Percentiles rank a stretch among this genome's conserved stretches.
These are phyloP conservation scores for Onygena corvina DNA, from an alignment of 2,329 filamentous ascomycete species.

Conservation along the genomic window DNA sequence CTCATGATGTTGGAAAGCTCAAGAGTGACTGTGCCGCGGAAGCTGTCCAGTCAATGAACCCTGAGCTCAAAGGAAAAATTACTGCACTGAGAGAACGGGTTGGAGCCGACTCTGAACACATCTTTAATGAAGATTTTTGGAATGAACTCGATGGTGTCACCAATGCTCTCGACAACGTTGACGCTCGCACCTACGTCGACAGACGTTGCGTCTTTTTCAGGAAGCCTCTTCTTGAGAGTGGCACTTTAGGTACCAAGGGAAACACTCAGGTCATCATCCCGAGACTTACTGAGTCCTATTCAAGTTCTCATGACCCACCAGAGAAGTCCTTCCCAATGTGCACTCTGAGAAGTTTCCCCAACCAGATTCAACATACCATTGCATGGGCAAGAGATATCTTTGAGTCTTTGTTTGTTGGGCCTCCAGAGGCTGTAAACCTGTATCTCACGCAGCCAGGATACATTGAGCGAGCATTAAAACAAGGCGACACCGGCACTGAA, in stretches of 20 bases:
- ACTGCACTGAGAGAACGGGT: constrained; percentile 78
- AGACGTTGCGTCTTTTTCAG: constrained; percentile 95
- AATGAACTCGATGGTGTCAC: constrained; percentile 75
- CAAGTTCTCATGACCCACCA: constrained; percentile 88
- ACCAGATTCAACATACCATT: constrained; percentile 97
- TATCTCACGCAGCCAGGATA: constrained; percentile 90
- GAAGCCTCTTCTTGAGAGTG: constrained; percentile 90
- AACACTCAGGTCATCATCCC: constrained; percentile 95
- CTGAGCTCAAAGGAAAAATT: constrained; percentile 78
- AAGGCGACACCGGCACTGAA: constrained; percentile 74
- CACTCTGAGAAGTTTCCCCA: constrained; percentile 91
- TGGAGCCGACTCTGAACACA: constrained; percentile 77
- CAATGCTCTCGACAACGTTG: constrained; percentile 94
- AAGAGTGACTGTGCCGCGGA: constrained; percentile 91
- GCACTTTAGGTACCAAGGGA: constrained; percentile 90
- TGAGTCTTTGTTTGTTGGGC: constrained; percentile 84
- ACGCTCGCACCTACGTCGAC: constrained; percentile 92
- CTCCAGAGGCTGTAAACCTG: constrained; percentile 84
- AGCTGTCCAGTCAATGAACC: constrained; percentile 92
- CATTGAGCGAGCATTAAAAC: constrained; percentile 72
- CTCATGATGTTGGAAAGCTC: constrained; percentile 84
- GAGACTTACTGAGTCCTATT: constrained; percentile 88
- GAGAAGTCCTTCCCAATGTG: constrained; percentile 99
- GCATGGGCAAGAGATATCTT: constrained; percentile 96
- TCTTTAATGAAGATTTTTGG: constrained; percentile 95